Evolutionary conservation across 441 rosid species (phyloP).

Genomic region (Euphorbia neoarborescens): DNA sequence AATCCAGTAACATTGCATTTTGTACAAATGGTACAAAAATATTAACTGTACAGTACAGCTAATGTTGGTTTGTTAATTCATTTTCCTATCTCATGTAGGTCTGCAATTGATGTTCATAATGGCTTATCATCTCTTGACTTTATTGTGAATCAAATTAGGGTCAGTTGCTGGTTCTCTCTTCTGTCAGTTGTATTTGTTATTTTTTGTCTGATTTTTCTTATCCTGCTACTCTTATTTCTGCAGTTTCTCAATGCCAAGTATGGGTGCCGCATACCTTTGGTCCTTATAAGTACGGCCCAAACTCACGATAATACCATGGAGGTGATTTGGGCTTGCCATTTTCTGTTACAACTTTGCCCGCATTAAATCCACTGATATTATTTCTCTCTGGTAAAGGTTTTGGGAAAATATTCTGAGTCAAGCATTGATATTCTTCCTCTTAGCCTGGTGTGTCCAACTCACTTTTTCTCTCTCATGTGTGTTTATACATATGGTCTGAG

Average conservation of each 20-base stretch:
- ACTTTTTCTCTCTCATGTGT: background rate
- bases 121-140: constrained; percentile 45
- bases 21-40: background rate
- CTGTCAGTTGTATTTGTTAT: background rate
- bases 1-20: background rate
- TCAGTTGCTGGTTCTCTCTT: constrained; percentile 15
- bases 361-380: constrained; percentile 20
- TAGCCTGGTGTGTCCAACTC: constrained; percentile 30
- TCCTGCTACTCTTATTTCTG: constrained; percentile 18
- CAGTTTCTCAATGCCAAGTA: constrained; percentile 53
- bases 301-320: constrained; percentile 37
- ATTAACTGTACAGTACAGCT: background rate
- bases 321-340: constrained; percentile 30
- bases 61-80: background rate
- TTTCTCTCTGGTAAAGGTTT: constrained; percentile 31
- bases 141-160: constrained; percentile 48
- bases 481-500: background rate
- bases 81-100: constrained; percentile 29
- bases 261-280: constrained; percentile 45
- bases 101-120: constrained; percentile 42
- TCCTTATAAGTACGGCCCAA: constrained; percentile 37
- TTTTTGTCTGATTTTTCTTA: constrained; percentile 4
- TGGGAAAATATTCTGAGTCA: constrained; percentile 41
- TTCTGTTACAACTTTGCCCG: constrained; percentile 9
- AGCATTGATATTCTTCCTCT: constrained; percentile 41